phyloP scores from a whole-genome alignment of 1,139 yeast genomes.

The Geotrichum cucujoidarum region DNA sequence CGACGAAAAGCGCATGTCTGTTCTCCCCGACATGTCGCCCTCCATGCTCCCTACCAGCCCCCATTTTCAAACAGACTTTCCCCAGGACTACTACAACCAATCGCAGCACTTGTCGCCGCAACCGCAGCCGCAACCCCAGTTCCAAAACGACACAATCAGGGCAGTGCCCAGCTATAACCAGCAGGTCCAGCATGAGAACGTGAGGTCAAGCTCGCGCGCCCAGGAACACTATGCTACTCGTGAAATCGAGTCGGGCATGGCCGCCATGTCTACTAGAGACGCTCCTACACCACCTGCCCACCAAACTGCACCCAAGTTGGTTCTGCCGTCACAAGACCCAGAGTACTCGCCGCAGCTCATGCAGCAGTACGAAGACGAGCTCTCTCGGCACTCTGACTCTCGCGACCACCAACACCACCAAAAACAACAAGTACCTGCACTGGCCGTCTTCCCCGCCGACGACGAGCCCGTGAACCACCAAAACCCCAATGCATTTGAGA shows the following conservation, averaged over 20 bases:
- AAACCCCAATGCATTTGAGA: not conserved
- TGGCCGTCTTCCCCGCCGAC: conserved; percentile 5
- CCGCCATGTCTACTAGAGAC: too few species aligned
- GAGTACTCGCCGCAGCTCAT: conserved; percentile 8
- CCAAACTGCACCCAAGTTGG: too few species aligned
- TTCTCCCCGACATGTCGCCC: conserved; percentile 5
- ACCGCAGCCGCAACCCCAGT: not conserved
- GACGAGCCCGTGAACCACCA: not conserved
- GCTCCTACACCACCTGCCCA: too few species aligned
- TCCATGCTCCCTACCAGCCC: not conserved
- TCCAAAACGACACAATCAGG: too few species aligned
- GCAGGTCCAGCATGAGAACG: not conserved
- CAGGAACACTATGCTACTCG: too few species aligned
- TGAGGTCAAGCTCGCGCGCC: too few species aligned
- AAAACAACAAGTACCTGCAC: conserved; percentile 2
- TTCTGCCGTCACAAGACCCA: not conserved
- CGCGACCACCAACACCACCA: not conserved
- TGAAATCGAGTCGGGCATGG: too few species aligned
- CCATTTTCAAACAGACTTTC: not conserved
- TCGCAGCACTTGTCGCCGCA: not conserved
- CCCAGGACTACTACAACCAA: not conserved
- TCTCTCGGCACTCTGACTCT: conserved; percentile 1
- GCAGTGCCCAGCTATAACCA: not conserved
- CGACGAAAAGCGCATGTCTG: conserved; percentile 16
- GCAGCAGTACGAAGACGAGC: conserved; percentile 11